Percentiles rank a stretch among this genome's conserved stretches.
Evolutionary conservation across 805 yeast species (phyloP).

Genomic region (Saccharomyces jurei): DNA sequence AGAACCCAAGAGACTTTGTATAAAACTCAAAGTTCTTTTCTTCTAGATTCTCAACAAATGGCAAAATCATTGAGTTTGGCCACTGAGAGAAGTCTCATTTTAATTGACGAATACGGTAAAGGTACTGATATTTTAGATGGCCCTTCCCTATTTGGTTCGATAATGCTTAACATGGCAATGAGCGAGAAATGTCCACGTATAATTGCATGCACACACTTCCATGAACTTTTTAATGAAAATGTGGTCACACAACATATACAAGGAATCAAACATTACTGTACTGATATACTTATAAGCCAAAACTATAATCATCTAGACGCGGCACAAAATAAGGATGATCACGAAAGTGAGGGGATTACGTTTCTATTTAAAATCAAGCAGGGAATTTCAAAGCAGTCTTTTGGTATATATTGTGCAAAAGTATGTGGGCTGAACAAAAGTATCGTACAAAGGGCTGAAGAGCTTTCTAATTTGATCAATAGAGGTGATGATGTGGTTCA

Average conservation of each 20-base stretch:
- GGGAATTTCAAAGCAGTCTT: slow-evolving; percentile 31
- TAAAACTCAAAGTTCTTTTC: slow-evolving; percentile 41
- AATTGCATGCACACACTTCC: slow-evolving; percentile 38
- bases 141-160: slow-evolving; percentile 37
- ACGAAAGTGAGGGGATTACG: slow-evolving; percentile 16
- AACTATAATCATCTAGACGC: neutral
- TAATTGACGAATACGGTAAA: slow-evolving; percentile 49
- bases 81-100: slow-evolving; percentile 36
- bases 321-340: neutral
- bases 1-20: slow-evolving; percentile 35
- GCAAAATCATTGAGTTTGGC: slow-evolving; percentile 34
- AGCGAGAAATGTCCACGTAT: slow-evolving; percentile 21
- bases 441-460: slow-evolving; percentile 30
- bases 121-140: slow-evolving; percentile 44
- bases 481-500: slow-evolving; percentile 16
- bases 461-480: slow-evolving; percentile 15
- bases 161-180: slow-evolving; percentile 23
- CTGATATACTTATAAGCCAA: slow-evolving; percentile 26
- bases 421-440: slow-evolving; percentile 29
- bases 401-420: slow-evolving; percentile 37
- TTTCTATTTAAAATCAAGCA: slow-evolving; percentile 30
- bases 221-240: slow-evolving; percentile 32
- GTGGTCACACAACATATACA: slow-evolving; percentile 13
- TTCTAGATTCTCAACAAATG: slow-evolving; percentile 41
- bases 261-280: slow-evolving; percentile 30